Conservation (phyloP, 2,329 filamentous ascomycete species). For the Fusarium sp. region DNA sequence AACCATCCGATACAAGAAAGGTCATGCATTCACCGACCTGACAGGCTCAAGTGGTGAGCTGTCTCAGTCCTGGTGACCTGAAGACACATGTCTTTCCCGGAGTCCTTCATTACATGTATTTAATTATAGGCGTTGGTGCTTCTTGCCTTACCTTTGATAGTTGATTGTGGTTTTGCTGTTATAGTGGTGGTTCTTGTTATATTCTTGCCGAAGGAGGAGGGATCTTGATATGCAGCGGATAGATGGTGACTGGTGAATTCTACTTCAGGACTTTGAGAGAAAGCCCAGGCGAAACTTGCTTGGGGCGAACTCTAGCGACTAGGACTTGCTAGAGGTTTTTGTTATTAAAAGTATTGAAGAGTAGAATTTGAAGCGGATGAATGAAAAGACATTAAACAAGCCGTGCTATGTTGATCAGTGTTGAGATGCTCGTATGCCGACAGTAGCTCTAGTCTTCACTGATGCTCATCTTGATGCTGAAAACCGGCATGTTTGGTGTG, state of each 20-base stretch:
- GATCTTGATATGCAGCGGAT: slow-evolving; percentile 23
- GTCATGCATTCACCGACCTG: slow-evolving; percentile 35
- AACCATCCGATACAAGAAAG: slow-evolving; percentile 13
- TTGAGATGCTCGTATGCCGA: background rate
- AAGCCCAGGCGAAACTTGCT: slow-evolving; percentile 7
- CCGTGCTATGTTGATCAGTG: background rate
- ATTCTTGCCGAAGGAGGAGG: slow-evolving; percentile 22
- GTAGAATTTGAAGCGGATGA: slow-evolving; percentile 39
- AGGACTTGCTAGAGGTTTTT: slow-evolving; percentile 30
- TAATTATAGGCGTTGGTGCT: slow-evolving; percentile 46
- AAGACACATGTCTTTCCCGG: slow-evolving; percentile 27
- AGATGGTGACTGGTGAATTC: slow-evolving; percentile 22
- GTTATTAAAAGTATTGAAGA: slow-evolving; percentile 40
- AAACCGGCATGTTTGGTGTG: background rate
- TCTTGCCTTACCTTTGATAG: slow-evolving; percentile 27
- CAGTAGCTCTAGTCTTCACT: background rate
- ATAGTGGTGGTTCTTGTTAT: slow-evolving; percentile 28
- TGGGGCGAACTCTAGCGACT: slow-evolving; percentile 5
- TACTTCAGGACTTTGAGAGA: slow-evolving; percentile 16
- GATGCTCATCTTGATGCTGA: background rate
- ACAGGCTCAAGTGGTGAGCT: slow-evolving; percentile 32
- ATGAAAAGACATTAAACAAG: slow-evolving; percentile 38
- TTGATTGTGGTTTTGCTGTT: slow-evolving; percentile 20
- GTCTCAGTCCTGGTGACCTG: slow-evolving; percentile 23
- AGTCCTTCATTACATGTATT: slow-evolving; percentile 45